Conservation (phyloP, 2,329 filamentous ascomycete genomes). For the Dactylonectria estremocensis region DNA sequence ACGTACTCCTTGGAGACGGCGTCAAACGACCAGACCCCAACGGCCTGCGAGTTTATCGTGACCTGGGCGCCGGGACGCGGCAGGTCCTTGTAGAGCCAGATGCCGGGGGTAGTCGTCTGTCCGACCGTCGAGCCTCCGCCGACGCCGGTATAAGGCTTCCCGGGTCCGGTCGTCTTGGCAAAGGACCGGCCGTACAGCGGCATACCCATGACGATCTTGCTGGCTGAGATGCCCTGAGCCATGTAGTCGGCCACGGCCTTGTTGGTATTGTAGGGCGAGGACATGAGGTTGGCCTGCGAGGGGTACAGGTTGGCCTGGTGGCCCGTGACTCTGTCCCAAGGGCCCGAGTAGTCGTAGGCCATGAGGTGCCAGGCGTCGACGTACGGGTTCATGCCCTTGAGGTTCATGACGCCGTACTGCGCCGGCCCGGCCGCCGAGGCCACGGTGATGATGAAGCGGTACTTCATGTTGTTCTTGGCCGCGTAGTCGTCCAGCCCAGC, state of each 20-base stretch:
- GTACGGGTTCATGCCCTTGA: conserved; percentile 69
- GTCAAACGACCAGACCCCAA: conserved; percentile 83
- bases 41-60: conserved; percentile 68
- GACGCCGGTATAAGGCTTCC: conserved; percentile 73
- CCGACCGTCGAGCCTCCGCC: conserved; percentile 65
- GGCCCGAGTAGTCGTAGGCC: conserved; percentile 80
- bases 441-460: conserved; percentile 67
- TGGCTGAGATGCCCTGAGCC: conserved; percentile 67
- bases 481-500: conserved; percentile 63
- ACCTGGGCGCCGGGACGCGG: conserved; percentile 73
- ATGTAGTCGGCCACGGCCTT: conserved; percentile 71
- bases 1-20: conserved; percentile 72
- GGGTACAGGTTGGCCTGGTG: conserved; percentile 80
- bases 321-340: conserved; percentile 74
- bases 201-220: conserved; percentile 82
- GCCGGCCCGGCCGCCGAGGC: conserved; percentile 64
- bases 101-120: conserved; percentile 67
- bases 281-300: conserved; percentile 63
- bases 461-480: conserved; percentile 54
- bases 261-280: conserved; percentile 80
- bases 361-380: conserved; percentile 75
- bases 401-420: conserved; percentile 66
- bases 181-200: conserved; percentile 88
- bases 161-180: conserved; percentile 76
- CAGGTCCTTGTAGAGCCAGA: conserved; percentile 82